A percentile compares a stretch with the other conserved stretches of the same genome.
phyloP scores from a whole-genome alignment of 2,329 filamentous ascomycete genomes.

The Xylaria sp. region DNA sequence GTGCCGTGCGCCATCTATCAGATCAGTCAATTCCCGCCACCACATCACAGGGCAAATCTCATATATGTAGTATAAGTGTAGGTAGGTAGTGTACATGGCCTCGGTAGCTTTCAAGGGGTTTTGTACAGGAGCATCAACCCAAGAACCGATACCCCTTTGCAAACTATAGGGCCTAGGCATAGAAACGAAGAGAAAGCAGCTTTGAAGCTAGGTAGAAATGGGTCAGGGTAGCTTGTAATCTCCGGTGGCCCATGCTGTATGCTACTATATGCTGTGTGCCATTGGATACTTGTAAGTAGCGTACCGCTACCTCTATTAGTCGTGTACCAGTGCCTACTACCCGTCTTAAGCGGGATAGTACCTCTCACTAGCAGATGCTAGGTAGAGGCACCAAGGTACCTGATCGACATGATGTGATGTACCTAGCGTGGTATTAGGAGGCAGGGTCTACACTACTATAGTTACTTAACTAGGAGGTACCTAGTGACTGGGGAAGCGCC shows the following conservation, averaged over 20 bases:
- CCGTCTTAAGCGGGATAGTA: neutral
- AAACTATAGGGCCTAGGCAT: too few relatives aligned
- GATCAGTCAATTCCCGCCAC: conserved; percentile 2
- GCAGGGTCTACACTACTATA: neutral
- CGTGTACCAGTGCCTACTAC: neutral
- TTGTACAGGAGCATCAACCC: neutral
- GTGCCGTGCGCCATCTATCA: neutral
- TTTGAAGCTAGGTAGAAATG: conserved; percentile 16
- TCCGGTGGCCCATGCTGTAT: conserved; percentile 33
- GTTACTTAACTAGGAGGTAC: neutral
- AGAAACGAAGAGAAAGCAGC: neutral
- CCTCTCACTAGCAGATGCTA: neutral
- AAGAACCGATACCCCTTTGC: conserved; percentile 2
- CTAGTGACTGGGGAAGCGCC: neutral
- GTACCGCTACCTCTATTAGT: too few relatives aligned
- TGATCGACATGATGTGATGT: neutral
- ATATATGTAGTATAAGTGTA: too few relatives aligned
- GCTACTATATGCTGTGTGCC: neutral
- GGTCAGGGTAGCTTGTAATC: conserved; percentile 29
- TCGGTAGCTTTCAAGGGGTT: neutral
- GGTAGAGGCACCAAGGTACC: neutral
- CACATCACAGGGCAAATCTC: neutral
- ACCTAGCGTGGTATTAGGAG: too few relatives aligned
- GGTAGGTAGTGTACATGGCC: conserved; percentile 1
- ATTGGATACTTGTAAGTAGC: neutral